Evolutionary conservation across 768 basidiomycete genomes (phyloP).

Genomic region (Leucocoprinus leucothites): DNA sequence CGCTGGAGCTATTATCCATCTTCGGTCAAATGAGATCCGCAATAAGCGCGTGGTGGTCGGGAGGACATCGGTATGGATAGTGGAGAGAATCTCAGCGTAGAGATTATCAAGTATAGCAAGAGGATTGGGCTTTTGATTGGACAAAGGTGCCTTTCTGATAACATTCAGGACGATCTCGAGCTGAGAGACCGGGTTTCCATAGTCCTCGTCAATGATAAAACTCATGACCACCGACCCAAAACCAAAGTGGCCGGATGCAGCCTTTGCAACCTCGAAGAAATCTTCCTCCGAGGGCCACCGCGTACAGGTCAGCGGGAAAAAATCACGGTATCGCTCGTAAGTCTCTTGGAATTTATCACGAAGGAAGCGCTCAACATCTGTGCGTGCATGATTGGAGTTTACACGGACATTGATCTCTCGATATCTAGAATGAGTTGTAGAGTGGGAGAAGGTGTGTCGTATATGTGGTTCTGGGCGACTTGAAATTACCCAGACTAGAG

Average conservation of each 20-base stretch:
- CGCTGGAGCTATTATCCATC: background rate
- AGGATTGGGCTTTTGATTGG: background rate
- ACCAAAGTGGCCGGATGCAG: background rate
- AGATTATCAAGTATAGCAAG: background rate
- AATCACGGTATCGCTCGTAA: no score
- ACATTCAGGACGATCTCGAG: background rate
- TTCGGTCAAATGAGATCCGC: background rate
- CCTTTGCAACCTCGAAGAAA: background rate
- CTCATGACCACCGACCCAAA: background rate
- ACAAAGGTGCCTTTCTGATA: background rate
- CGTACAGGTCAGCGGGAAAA: background rate
- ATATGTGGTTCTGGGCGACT: background rate
- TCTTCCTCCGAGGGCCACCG: background rate
- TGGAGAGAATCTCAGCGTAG: background rate
- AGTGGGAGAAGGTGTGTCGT: no score
- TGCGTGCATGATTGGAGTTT: background rate
- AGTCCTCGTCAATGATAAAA: background rate
- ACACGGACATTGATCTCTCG: background rate
- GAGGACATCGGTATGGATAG: background rate
- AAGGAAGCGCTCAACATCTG: background rate
- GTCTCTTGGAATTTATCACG: background rate
- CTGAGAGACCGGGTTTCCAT: background rate
- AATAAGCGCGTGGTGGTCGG: background rate
- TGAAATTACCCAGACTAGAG: background rate
- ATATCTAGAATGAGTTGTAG: no score